phyloP scores from a whole-genome alignment of 805 yeast species.

The Teunomyces atbi region DNA sequence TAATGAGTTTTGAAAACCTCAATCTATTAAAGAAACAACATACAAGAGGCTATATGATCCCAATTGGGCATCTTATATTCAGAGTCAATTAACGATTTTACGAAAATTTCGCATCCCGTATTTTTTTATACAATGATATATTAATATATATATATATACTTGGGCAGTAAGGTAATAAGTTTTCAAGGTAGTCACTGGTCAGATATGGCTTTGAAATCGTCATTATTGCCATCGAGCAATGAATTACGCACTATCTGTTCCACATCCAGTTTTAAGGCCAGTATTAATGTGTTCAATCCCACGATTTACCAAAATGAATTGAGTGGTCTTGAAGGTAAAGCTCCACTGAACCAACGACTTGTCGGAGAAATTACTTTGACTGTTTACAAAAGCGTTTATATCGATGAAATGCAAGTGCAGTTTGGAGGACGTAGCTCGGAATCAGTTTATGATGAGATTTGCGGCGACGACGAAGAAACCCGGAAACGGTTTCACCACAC shows the following conservation, averaged over 20 bases:
- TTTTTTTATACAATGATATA: not conserved
- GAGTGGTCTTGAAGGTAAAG: not conserved
- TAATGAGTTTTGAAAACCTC: conserved; percentile 12
- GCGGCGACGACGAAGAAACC: not conserved
- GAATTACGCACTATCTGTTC: conserved; percentile 24
- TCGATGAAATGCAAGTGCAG: conserved; percentile 2
- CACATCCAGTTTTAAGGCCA: conserved; percentile 12
- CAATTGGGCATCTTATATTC: too few relatives aligned
- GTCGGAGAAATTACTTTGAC: not conserved
- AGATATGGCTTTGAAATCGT: conserved; percentile 29
- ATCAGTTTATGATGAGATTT: not conserved
- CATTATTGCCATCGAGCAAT: conserved; percentile 32
- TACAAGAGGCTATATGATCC: too few relatives aligned
- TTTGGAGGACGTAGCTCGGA: conserved; percentile 1
- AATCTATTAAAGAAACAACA: not conserved
- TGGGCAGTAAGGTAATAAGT: too few relatives aligned
- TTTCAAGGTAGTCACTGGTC: not conserved
- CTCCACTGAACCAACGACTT: not conserved
- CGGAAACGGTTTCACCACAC: not conserved
- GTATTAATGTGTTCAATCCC: conserved; percentile 7
- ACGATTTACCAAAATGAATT: conserved; percentile 11
- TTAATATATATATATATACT: not conserved
- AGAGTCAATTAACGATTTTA: not conserved
- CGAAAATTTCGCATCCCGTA: not conserved
- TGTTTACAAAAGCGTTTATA: not conserved